Evolutionary conservation across 371 early-diverging fungal species (phyloP).

Genomic region (Fennellomyces sp.): DNA sequence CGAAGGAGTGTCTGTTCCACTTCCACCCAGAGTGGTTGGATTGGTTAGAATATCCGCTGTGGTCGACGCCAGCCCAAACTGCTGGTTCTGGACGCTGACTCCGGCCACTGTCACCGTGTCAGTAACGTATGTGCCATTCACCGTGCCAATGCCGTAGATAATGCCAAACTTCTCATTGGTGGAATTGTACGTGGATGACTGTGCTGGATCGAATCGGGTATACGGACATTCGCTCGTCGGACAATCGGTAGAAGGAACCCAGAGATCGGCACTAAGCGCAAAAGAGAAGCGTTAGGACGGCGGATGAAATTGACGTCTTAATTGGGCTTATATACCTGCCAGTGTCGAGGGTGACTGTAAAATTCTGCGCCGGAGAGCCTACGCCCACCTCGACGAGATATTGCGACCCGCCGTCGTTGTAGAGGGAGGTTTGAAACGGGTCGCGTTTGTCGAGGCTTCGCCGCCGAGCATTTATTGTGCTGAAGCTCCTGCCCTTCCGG

Average conservation of each 20-base stretch:
- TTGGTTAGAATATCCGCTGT: slow-evolving; percentile 37
- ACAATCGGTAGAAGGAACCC: slow-evolving; percentile 44
- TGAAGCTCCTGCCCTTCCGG: not conserved
- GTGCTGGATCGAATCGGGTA: slow-evolving; percentile 21
- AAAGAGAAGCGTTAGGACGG: not conserved
- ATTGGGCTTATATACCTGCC: slow-evolving; percentile 37
- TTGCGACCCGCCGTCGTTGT: slow-evolving; percentile 38
- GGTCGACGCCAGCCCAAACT: slow-evolving; percentile 41
- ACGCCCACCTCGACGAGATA: slow-evolving; percentile 35
- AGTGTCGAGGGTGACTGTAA: slow-evolving; percentile 45
- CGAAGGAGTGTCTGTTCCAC: slow-evolving; percentile 11
- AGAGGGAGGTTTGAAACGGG: slow-evolving; percentile 12
- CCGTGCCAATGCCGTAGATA: slow-evolving; percentile 44
- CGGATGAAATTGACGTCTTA: not conserved
- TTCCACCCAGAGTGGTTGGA: slow-evolving; percentile 21
- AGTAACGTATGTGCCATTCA: slow-evolving; percentile 42
- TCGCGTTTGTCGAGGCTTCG: not conserved
- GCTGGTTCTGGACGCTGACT: slow-evolving; percentile 31
- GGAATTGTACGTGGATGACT: slow-evolving; percentile 33
- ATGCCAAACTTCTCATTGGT: slow-evolving; percentile 22
- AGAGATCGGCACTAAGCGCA: slow-evolving; percentile 40
- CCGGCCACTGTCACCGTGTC: slow-evolving; percentile 43
- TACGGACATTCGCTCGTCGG: slow-evolving; percentile 41
- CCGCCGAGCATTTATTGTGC: not conserved
- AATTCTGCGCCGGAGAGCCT: slow-evolving; percentile 43